These are phyloP conservation scores for Penicillium sp. DNA, from an alignment of 2,329 filamentous ascomycete genomes.

Conservation along the genomic window DNA sequence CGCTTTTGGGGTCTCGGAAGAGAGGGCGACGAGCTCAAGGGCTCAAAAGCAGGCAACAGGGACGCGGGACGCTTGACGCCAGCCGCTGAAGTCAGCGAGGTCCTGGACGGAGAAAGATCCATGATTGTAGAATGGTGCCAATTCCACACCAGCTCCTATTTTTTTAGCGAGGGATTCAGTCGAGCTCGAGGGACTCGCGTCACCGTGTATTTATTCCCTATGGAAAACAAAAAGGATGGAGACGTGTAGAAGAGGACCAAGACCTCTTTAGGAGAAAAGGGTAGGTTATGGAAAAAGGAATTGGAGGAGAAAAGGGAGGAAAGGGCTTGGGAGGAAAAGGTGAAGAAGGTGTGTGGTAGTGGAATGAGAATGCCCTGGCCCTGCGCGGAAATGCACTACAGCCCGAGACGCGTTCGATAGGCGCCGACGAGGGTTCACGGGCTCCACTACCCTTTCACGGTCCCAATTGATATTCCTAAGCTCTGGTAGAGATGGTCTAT, in stretches of 20 bases:
- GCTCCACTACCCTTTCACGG: slow-evolving; percentile 26
- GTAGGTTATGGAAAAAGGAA: slow-evolving; percentile 12
- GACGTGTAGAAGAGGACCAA: background rate
- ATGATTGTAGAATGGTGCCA: slow-evolving; percentile 23
- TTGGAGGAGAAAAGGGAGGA: slow-evolving; percentile 26
- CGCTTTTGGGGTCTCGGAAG: slow-evolving; percentile 47
- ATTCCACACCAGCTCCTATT: slow-evolving; percentile 14
- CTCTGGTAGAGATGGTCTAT: background rate
- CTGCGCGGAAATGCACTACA: slow-evolving; percentile 40
- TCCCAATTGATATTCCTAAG: slow-evolving; percentile 7
- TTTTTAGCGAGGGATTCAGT: slow-evolving; percentile 17
- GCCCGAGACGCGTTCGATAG: slow-evolving; percentile 39
- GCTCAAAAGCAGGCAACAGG: slow-evolving; percentile 48
- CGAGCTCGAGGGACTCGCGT: slow-evolving; percentile 25
- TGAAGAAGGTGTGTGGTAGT: slow-evolving; percentile 27
- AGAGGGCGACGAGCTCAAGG: slow-evolving; percentile 46
- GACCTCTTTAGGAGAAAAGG: slow-evolving; percentile 1
- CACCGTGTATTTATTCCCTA: slow-evolving; percentile 16
- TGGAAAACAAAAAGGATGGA: slow-evolving; percentile 14
- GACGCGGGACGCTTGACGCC: slow-evolving; percentile 46
- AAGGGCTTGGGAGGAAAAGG: slow-evolving; percentile 20
- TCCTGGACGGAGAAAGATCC: slow-evolving; percentile 40
- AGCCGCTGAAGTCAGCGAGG: slow-evolving; percentile 31
- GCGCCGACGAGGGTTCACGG: slow-evolving; percentile 35
- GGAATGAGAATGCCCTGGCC: slow-evolving; percentile 37